Evolutionary conservation across 164 flowering plant species (phyloP).

Genomic region (Echeveria elegans): DNA sequence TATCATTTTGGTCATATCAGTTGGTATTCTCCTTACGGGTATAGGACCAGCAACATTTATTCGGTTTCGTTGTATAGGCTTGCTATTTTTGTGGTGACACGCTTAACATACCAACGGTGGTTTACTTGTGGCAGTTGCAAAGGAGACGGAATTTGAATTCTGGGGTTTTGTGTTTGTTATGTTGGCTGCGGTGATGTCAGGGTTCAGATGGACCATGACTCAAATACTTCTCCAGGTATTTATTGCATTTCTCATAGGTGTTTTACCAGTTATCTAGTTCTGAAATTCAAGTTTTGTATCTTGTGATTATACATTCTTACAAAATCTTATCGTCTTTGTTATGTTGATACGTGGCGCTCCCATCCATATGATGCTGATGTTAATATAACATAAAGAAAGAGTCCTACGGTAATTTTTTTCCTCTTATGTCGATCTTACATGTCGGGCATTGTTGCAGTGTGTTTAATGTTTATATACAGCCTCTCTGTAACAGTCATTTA

Average conservation of each 20-base stretch:
- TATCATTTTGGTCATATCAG: constrained; percentile 69
- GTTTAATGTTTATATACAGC: not conserved
- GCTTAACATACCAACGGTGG: constrained; percentile 4
- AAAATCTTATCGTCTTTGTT: constrained; percentile 10
- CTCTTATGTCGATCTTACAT: not conserved
- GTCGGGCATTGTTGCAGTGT: not conserved
- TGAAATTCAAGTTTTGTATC: constrained; percentile 4
- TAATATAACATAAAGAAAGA: constrained; percentile 60
- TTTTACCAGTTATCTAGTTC: constrained; percentile 2
- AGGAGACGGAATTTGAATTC: constrained; percentile 89
- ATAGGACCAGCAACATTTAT: not conserved
- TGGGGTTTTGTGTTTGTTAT: constrained; percentile 96
- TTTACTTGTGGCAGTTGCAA: constrained; percentile 54
- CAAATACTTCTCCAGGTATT: constrained; percentile 98
- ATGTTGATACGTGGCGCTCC: constrained; percentile 21
- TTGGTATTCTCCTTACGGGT: constrained; percentile 85
- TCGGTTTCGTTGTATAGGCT: not conserved
- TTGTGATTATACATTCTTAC: not conserved
- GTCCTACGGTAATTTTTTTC: constrained; percentile 58
- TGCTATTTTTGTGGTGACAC: not conserved
- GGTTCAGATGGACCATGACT: constrained; percentile 98
- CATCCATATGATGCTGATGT: constrained; percentile 17
- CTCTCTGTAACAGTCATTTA: not conserved
- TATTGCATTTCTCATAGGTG: constrained; percentile 4
- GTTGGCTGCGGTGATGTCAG: constrained; percentile 99